phyloP scores from a whole-genome alignment of 345 rosid genomes.

The Brassica nigra region DNA sequence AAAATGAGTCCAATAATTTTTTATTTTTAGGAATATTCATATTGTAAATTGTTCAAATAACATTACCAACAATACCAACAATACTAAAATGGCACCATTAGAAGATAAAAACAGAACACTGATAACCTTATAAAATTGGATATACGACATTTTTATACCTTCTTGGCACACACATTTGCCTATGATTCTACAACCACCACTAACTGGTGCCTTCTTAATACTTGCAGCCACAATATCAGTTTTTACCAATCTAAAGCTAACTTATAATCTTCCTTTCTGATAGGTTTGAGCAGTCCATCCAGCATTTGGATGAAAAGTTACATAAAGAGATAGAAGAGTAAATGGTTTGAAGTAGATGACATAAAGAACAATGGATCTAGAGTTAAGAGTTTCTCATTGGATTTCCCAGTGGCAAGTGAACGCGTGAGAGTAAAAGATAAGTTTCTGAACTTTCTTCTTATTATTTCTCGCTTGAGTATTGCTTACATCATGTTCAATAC shows the following conservation, averaged over 20 bases:
- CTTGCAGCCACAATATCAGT: slow-evolving; percentile 37
- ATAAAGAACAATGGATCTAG: neutral
- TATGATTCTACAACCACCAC: slow-evolving; percentile 97
- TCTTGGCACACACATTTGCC: slow-evolving; percentile 92
- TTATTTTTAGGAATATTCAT: too few species aligned
- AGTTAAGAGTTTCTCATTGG: too few species aligned
- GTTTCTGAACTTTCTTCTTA: too few species aligned
- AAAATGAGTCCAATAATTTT: too few species aligned
- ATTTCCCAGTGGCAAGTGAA: too few species aligned
- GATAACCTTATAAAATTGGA: neutral
- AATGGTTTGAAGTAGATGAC: neutral
- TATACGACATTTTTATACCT: slow-evolving; percentile 50
- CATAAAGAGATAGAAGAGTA: too few species aligned
- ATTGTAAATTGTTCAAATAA: too few species aligned
- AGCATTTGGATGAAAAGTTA: slow-evolving; percentile 54
- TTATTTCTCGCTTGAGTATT: too few species aligned
- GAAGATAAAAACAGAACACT: neutral
- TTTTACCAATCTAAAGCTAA: slow-evolving; percentile 45
- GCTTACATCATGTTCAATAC: too few species aligned
- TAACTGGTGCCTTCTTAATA: slow-evolving; percentile 58
- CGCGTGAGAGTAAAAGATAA: too few species aligned
- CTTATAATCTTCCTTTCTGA: slow-evolving; percentile 56
- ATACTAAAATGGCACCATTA: neutral
- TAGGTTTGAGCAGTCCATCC: slow-evolving; percentile 64
- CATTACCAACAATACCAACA: neutral